Base-by-base conservation (phyloP, 148 eudicot genomes). In the Talinum fruticosum region DNA sequence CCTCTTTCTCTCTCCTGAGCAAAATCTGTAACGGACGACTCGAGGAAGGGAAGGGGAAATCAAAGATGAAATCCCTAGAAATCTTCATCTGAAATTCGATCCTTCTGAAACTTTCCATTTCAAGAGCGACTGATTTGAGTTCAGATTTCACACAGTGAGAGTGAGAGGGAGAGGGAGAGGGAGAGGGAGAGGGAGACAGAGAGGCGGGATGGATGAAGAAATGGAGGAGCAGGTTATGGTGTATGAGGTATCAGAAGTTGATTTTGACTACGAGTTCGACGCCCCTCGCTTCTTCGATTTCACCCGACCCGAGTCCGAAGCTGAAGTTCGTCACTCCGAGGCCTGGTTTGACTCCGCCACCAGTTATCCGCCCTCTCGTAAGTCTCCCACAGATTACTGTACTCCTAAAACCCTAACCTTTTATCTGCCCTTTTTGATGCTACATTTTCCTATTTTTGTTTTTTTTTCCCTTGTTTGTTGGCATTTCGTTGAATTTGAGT, bases 281-380 rank as follows among this genome's bases (percentile, higher is more conserved):
- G 97, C 97, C 0, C 79, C 86, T 59, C 80, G 92, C 15, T 94
- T 71, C 64, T 94, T 90, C 57, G 97, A 94, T 82, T 94, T 94
- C 59, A 78, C 86, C 65, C 71, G 90, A 4, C 82, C 84, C 29
- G 98, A 94, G 78, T 86, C 95, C 23, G 29, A 70, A 6, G 75
- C 68, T n/a, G 90, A 94, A 83, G 83, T 88, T 30, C 84, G 83
- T 34, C 66, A 76, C n/a, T 88, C 98, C 23, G 97, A 92, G 78
- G 71, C 80, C 32, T 94, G 98, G 98, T 94, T 94, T 73, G 75
- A 83, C 19, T 74, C 86, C 29, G 90, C 88, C 23, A 69, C 66
- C 64, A 86, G 81, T 71, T 94, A 89, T 78, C 97, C 98, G 1
- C 95, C 93, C 73, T 94, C 97, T 79, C 97, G 97, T 92, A 82